Percentiles rank a stretch among this genome's conserved stretches.
These are phyloP conservation scores for Entomophthora muscae DNA, from an alignment of 371 early-diverging fungal species.

Conservation along the genomic window DNA sequence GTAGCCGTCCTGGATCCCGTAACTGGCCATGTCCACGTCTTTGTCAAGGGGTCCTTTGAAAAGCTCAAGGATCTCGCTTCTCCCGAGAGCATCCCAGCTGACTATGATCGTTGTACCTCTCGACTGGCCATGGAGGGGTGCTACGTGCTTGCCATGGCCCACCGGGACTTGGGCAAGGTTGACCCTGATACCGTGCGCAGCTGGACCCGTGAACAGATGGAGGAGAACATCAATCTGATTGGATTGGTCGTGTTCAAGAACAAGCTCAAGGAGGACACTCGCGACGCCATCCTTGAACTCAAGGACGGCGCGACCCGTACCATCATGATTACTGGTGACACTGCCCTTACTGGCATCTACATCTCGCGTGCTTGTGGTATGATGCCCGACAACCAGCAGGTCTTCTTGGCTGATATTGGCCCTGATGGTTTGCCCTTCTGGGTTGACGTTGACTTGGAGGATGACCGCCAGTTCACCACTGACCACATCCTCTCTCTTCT, in stretches of 20 bases:
- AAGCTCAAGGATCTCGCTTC: constrained; percentile 37
- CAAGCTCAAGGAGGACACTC: constrained; percentile 62
- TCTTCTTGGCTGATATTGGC: constrained; percentile 27
- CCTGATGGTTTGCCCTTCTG: constrained; percentile 18
- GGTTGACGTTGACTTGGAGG: constrained; percentile 30
- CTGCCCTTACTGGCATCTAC: constrained; percentile 70
- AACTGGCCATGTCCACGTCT: constrained; percentile 41
- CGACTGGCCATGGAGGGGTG: constrained; percentile 50
- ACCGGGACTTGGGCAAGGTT: constrained; percentile 25
- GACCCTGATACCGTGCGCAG: constrained; percentile 19
- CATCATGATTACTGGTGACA: constrained; percentile 91
- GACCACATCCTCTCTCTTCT: constrained; percentile 14
- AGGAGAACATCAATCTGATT: constrained; percentile 35
- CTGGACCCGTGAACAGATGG: constrained; percentile 43
- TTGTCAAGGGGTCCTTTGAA: constrained; percentile 72
- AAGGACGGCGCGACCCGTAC: constrained; percentile 52
- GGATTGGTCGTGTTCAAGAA: constrained; percentile 78
- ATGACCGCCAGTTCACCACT: constrained; percentile 17
- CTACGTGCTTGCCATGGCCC: constrained; percentile 59
- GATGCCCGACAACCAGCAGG: constrained; percentile 20
- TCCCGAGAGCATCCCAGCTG: constrained; percentile 31
- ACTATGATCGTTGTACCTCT: constrained; percentile 34
- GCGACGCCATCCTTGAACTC: constrained; percentile 49
- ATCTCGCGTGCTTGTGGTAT: constrained; percentile 69
- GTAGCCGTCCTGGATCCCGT: constrained; percentile 40